Evolutionary conservation across 2,329 filamentous ascomycete genomes (phyloP), one percentile per base, ranked within the genome.

Genomic region (Acarospora socialis): DNA sequence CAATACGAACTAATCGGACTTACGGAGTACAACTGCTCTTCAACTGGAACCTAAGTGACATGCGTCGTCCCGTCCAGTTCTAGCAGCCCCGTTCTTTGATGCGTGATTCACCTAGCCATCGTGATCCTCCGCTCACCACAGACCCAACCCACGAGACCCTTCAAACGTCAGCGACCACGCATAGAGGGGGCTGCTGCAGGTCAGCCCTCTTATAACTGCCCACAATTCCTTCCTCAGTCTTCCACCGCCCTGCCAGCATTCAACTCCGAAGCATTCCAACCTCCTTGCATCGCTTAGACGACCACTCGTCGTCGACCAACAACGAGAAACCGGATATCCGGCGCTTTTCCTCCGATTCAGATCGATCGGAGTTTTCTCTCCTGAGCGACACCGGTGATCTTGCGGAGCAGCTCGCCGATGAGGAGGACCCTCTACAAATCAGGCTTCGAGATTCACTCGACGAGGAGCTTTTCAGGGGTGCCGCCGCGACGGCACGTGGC

Each of bases 361-460:
- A 55, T 38, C 65, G 66, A 54, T 79, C 73, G 39, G 73, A 78
- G 48, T 81, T 81, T 56, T 82, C 77, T 37, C 73, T 81, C 47
- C 94, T 83, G 84, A 86, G 81, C 52, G 84, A 94, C 57, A 93
- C 87, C 26, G 87, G 84, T 51, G 90, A 95, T 59, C 73, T 95
- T 48, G 83, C 82, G 50, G 87, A 94, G 62, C 87, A 92, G 66
- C 68, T 86, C 46, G 80, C 73, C 49, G 77, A 81, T 63, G 74
- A 76, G 50, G 74, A 87, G 58, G 82, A 93, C 54, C 81, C 83
- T 37, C 67, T 92, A 45, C 75, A 72, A 46, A 70, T 74, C 46
- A 76, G 72, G 48, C 65, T 87, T 38, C 66, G 67, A 49, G 64
- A 73, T 46, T 74, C 74, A 45, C 57, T 78, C 36, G 73, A 81